These are phyloP conservation scores for Mycena vitilis DNA, from an alignment of 768 basidiomycete species.

Conservation along the genomic window DNA sequence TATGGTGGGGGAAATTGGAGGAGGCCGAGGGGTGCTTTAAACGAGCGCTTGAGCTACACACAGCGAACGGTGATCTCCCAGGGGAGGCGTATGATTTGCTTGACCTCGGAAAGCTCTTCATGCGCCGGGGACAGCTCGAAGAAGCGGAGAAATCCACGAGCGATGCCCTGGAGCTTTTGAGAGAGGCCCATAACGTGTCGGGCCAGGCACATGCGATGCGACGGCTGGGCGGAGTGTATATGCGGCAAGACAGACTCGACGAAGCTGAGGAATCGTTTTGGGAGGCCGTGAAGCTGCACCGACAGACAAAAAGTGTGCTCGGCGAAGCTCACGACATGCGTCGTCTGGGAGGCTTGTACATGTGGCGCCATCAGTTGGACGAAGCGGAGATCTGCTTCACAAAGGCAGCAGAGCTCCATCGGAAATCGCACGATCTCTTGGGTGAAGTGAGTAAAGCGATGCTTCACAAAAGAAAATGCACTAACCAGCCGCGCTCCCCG, in stretches of 20 bases:
- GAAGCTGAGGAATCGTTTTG: slow-evolving; percentile 35
- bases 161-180: slow-evolving; percentile 24
- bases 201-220: slow-evolving; percentile 33
- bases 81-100: slow-evolving; percentile 33
- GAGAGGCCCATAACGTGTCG: slow-evolving; percentile 15
- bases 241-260: slow-evolving; percentile 34
- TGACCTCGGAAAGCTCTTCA: slow-evolving; percentile 34
- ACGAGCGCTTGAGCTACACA: slow-evolving; percentile 30
- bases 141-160: slow-evolving; percentile 27
- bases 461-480: not conserved
- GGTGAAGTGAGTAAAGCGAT: slow-evolving; percentile 27
- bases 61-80: not conserved
- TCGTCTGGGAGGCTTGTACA: slow-evolving; percentile 30
- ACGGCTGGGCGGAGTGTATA: slow-evolving; percentile 33
- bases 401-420: slow-evolving; percentile 35
- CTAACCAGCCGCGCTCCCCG: slow-evolving; percentile 3
- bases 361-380: slow-evolving; percentile 32
- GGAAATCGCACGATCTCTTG: slow-evolving; percentile 32
- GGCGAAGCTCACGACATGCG: slow-evolving; percentile 37
- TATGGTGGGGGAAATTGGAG: slow-evolving; percentile 33
- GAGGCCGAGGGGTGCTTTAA: slow-evolving; percentile 29
- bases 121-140: slow-evolving; percentile 29
- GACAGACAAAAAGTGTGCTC: slow-evolving; percentile 28
- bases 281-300: slow-evolving; percentile 35
- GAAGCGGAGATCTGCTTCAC: slow-evolving; percentile 37